Evolutionary conservation across 2,329 filamentous ascomycete species (phyloP), one percentile per base, ranked within the genome.

Genomic region (Fusarium veterinarium): DNA sequence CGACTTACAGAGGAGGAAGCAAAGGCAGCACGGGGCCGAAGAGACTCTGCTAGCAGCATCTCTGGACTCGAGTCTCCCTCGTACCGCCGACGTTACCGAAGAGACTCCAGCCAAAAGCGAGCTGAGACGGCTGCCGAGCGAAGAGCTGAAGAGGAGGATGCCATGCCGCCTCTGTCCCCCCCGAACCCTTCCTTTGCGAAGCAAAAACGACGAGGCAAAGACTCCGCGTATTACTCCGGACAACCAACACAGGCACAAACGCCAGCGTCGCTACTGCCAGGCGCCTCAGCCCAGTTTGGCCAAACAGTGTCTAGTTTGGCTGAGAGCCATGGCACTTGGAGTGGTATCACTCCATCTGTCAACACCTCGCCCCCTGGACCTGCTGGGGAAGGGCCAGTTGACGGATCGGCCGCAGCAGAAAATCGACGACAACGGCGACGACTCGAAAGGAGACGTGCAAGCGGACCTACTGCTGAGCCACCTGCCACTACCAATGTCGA

Each of bases 151-250:
- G 80, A 78, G 25, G 76, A 80, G 44, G 78, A 81, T 23, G 75
- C 77, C n/a, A 76, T 86, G n/a, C 80, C 80, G 12, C 83, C 86
- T 9, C 77, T 90, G 4, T 85, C 85, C 16, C 89, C 89, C 4
- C 89, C 90, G 0, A 85, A 87, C 62, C 88, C 90, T 14, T 83
- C 87, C 10, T 90, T 89, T 75, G 87, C 88, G 9, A 85, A 84
- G 45, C 85, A 84, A 41, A 67, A 67, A 1, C 82, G 83, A 65
- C 84, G 85, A 75, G 82, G 80, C 16, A 91, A 91, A 75, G 90
- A 91, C 76, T 90, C 88, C 48, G 88, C 88, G 13, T 91, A 91
- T 75, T 91, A 90, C 76, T 89, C 88, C 6, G 88, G 87, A n/a
- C 78, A 79, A 51, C 75, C 72, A 13, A 72, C 84, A 6, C 83